A percentile compares a stretch with the other conserved stretches of the same genome.
phyloP scores from a whole-genome alignment of 2,329 filamentous ascomycete genomes.

The Simplicillium aogashimaense region DNA sequence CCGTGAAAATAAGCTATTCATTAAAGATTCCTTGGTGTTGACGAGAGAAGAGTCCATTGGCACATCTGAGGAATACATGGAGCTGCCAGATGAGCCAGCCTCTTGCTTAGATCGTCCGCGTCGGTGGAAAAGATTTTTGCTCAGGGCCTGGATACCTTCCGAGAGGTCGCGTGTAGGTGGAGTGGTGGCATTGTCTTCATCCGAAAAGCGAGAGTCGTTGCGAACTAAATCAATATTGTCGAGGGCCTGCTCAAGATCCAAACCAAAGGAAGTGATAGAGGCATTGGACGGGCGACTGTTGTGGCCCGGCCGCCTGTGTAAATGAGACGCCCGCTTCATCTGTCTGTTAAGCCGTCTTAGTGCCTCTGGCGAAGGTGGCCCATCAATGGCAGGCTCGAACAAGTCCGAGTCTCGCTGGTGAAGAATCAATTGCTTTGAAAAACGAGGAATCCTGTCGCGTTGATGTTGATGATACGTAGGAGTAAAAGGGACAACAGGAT shows the following conservation, averaged over 20 bases:
- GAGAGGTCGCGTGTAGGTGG: constrained; percentile 33
- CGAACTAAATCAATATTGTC: constrained; percentile 41
- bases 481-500: constrained; percentile 1
- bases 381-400: constrained; percentile 48
- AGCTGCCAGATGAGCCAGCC: constrained; percentile 33
- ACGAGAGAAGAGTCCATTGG: constrained; percentile 21
- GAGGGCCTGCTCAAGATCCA: constrained; percentile 34
- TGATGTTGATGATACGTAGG: not conserved
- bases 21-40: constrained; percentile 31
- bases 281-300: constrained; percentile 33
- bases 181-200: constrained; percentile 38
- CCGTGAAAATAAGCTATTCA: constrained; percentile 41
- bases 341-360: constrained; percentile 49
- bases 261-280: constrained; percentile 35
- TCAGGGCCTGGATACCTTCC: constrained; percentile 50
- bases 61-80: constrained; percentile 35
- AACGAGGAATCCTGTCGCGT: constrained; percentile 7
- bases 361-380: constrained; percentile 49
- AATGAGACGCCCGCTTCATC: constrained; percentile 42
- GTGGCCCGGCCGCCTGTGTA: constrained; percentile 17
- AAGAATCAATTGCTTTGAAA: constrained; percentile 8
- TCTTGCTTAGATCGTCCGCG: constrained; percentile 39
- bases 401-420: constrained; percentile 23
- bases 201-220: constrained; percentile 47
- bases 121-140: constrained; percentile 49